Evolutionary conservation across 2,329 filamentous ascomycete species (phyloP), one percentile per base, ranked within the genome.

Genomic region (Ilyonectria sp.): DNA sequence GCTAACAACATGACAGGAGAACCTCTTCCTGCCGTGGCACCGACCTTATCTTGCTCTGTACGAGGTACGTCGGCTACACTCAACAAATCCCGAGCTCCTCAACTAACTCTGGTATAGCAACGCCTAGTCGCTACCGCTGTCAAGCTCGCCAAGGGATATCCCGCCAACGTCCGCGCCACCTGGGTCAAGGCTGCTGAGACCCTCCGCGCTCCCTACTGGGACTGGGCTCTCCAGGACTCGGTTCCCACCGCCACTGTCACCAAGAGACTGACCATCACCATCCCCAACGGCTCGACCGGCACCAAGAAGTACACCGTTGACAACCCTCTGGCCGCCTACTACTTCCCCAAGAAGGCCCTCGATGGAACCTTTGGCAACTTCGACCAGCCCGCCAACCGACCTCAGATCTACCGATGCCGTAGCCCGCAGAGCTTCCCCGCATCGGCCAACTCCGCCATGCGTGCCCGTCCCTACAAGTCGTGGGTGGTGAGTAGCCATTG

Each of bases 311-410:
- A 81, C 31, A 77, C 75, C 4, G 79, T 89, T 31, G 75, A 77
- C 37, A 90, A 90, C 73, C 88, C 89, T 6, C 77, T 90, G 0
- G 83, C 82, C 70, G 83, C 81, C 64, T 91, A 86, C 76, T 77
- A 71, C 2, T 90, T 87, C 77, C 85, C 85, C n/a, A 71, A 74
- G 68, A 74, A 77, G 50, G 82, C 78, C 21, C 60, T 83, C 33
- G 72, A 76, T 57, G 75, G 82, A 62, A 69, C 78, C 29, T 85
- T 82, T 64, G 81, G 83, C 74, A 11, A 21, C 21, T 75, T 78
- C 68, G 74, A 76, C 23, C 52, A 69, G n/a, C 21, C 29, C 7
- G 46, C 74, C 59, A 46, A 74, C 68, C 72, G 76, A 67, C 70
- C 75, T 13, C 77, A 80, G 68, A 86, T 84, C n/a, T 80, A 80